Percentiles rank a stretch among this genome's conserved stretches.
Evolutionary conservation across 805 yeast genomes (phyloP).

Genomic region (Yarrowia bubula): DNA sequence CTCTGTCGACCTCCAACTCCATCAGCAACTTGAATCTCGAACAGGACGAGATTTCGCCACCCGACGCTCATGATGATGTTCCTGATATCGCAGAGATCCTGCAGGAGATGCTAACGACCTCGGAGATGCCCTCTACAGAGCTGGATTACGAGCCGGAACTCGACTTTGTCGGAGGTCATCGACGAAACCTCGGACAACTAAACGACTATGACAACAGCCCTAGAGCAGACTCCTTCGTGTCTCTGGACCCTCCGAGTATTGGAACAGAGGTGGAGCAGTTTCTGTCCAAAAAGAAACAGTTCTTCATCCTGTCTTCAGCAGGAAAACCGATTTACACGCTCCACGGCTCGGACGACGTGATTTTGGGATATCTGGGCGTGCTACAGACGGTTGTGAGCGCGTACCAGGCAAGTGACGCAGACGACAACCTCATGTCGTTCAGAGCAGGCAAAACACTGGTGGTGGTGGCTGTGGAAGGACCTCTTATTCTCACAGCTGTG

Average conservation of each 20-base stretch:
- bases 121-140: neutral
- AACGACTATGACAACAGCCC: neutral
- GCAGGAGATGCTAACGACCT: constrained; percentile 8
- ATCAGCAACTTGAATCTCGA: constrained; percentile 12
- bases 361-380: constrained; percentile 72
- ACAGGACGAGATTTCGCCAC: neutral
- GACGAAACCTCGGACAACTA: constrained; percentile 10
- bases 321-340: constrained; percentile 85
- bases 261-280: constrained; percentile 36
- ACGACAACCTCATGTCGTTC: constrained; percentile 43
- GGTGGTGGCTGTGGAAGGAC: constrained; percentile 60
- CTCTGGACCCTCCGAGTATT: constrained; percentile 9
- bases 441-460: constrained; percentile 53
- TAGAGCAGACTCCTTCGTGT: constrained; percentile 13
- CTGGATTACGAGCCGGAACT: constrained; percentile 22
- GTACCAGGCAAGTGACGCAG: constrained; percentile 46
- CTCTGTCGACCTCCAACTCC: neutral
- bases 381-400: constrained; percentile 75
- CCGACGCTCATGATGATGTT: neutral
- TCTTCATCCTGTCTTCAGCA: constrained; percentile 74
- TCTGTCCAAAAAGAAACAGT: constrained; percentile 55
- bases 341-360: constrained; percentile 66
- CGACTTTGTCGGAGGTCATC: constrained; percentile 13
- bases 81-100: constrained; percentile 15
- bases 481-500: constrained; percentile 71